Conservation (phyloP, 768 basidiomycete genomes). For the Filobasidium floriforme region DNA sequence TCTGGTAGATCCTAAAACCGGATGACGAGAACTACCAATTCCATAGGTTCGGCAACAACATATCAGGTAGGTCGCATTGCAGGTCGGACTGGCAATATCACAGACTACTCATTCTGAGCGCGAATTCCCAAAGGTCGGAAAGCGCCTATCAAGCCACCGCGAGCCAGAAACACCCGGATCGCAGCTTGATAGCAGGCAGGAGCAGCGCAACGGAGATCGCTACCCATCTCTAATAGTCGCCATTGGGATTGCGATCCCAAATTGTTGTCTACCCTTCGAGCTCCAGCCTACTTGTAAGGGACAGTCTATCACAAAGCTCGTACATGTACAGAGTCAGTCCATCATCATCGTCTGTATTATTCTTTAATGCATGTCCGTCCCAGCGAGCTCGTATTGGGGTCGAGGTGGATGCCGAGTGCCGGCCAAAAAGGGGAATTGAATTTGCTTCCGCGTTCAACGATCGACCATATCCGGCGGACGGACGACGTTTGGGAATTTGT, state of each 20-base stretch:
- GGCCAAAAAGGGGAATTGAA: too few relatives aligned
- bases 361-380: too few relatives aligned
- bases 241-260: too few relatives aligned
- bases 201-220: background rate
- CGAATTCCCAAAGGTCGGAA: background rate
- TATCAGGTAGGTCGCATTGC: background rate
- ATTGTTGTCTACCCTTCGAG: too few relatives aligned
- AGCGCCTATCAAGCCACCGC: conserved; percentile 1
- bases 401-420: too few relatives aligned
- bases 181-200: background rate
- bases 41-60: background rate
- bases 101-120: background rate
- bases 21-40: conserved; percentile 3
- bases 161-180: background rate
- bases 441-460: too few relatives aligned
- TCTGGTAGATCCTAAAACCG: background rate
- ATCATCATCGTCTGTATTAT: too few relatives aligned
- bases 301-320: too few relatives aligned
- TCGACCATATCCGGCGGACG: too few relatives aligned
- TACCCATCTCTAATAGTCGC: background rate
- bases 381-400: too few relatives aligned
- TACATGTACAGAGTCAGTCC: background rate
- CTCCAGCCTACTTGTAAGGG: too few relatives aligned
- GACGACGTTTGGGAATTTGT: too few relatives aligned
- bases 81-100: background rate